phyloP scores from a whole-genome alignment of 2,329 filamentous ascomycete species.

The Escovopsis sp. region DNA sequence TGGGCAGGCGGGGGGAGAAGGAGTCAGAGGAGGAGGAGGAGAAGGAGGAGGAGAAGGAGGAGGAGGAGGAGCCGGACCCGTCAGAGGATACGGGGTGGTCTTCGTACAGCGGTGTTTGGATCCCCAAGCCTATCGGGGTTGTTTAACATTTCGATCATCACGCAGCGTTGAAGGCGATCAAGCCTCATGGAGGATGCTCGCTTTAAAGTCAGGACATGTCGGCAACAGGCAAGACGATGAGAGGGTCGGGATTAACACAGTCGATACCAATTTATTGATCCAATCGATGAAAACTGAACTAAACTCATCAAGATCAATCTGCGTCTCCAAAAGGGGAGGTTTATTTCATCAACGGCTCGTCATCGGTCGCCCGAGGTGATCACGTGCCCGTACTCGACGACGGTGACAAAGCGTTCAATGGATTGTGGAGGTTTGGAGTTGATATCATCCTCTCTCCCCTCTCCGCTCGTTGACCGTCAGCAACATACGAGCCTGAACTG shows the following conservation, averaged over 20 bases:
- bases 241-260: too few relatives aligned
- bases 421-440: neutral
- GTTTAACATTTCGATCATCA: constrained; percentile 19
- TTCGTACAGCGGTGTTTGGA: constrained; percentile 37
- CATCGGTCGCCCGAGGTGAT: constrained; percentile 3
- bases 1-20: constrained; percentile 2
- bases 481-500: neutral
- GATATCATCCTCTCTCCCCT: neutral
- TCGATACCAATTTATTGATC: too few relatives aligned
- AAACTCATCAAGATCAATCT: neutral
- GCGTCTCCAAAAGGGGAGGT: too few relatives aligned
- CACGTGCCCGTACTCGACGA: constrained; percentile 5
- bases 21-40: neutral
- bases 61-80: constrained; percentile 7
- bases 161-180: neutral
- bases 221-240: too few relatives aligned
- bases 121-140: constrained; percentile 42
- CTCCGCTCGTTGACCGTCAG: neutral
- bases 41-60: neutral
- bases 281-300: too few relatives aligned
- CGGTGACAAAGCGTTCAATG: neutral
- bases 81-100: constrained; percentile 25
- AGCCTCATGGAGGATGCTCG: too few relatives aligned
- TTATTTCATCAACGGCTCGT: constrained; percentile 4
- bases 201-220: too few relatives aligned